Evolutionary conservation across 2,329 filamentous ascomycete genomes (phyloP).

Genomic region (Curvularia sp.): DNA sequence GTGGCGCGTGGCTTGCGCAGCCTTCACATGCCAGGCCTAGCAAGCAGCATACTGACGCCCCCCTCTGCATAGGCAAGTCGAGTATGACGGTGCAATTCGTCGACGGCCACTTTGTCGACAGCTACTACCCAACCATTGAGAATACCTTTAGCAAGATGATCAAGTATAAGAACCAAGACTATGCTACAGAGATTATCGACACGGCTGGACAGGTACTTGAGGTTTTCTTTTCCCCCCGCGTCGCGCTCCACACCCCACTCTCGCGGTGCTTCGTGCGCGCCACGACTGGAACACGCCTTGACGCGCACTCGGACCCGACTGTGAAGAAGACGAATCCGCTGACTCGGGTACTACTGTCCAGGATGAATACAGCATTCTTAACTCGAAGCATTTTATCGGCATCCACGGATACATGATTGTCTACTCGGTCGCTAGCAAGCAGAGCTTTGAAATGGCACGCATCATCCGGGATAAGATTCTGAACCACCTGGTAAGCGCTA

Average conservation of each 20-base stretch:
- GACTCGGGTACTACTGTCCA: slow-evolving; percentile 50
- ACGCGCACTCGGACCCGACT: slow-evolving; percentile 2
- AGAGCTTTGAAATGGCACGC: slow-evolving; percentile 96
- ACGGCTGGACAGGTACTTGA: slow-evolving; percentile 84
- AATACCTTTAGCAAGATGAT: slow-evolving; percentile 98
- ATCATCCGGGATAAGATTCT: slow-evolving; percentile 97
- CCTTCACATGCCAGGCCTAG: slow-evolving; percentile 23
- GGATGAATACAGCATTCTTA: slow-evolving; percentile 98
- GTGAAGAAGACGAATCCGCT: slow-evolving; percentile 24
- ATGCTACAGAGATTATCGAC: slow-evolving; percentile 95
- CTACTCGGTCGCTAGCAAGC: slow-evolving; percentile 93
- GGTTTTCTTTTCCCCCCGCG: slow-evolving; percentile 30
- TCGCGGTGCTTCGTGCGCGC: slow-evolving; percentile 10
- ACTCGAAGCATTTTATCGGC: slow-evolving; percentile 98
- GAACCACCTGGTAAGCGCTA: slow-evolving; percentile 81
- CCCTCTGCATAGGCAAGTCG: slow-evolving; percentile 76
- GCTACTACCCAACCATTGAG: slow-evolving; percentile 98
- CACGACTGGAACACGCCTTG: neutral
- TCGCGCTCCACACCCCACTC: slow-evolving; percentile 28
- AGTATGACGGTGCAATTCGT: slow-evolving; percentile 97
- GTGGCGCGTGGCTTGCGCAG: slow-evolving; percentile 19
- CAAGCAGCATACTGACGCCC: slow-evolving; percentile 24
- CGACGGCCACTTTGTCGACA: slow-evolving; percentile 97
- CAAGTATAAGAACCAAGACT: slow-evolving; percentile 90
- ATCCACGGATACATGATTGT: slow-evolving; percentile 99